Evolutionary conservation across 2,329 filamentous ascomycete species (phyloP).

Genomic region (Neofusicoccum sp.): DNA sequence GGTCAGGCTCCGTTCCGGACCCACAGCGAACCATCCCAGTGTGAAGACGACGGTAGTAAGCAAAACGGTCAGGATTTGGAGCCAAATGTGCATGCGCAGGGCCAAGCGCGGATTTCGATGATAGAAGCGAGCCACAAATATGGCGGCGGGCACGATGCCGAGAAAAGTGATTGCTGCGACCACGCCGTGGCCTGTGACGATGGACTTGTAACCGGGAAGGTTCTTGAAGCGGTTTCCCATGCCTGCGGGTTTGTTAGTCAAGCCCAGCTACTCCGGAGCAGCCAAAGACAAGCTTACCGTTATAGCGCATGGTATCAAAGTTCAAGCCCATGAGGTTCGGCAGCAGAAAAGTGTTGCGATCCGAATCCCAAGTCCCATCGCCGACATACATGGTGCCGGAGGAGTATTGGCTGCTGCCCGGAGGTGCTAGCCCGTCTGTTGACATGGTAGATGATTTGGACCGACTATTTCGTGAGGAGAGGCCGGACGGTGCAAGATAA

Average conservation of each 20-base stretch:
- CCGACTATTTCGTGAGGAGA: too few relatives aligned
- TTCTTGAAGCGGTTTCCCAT: conserved; percentile 79
- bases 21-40: conserved; percentile 76
- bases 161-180: conserved; percentile 73
- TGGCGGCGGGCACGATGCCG: conserved; percentile 68
- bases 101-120: conserved; percentile 60
- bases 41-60: conserved; percentile 70
- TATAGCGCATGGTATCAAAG: conserved; percentile 80
- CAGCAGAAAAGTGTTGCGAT: conserved; percentile 72
- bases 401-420: conserved; percentile 70
- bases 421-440: conserved; percentile 60
- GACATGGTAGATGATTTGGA: conserved; percentile 48
- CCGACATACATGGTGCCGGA: conserved; percentile 74
- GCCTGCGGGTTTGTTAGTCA: conserved; percentile 48
- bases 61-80: conserved; percentile 67
- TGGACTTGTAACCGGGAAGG: conserved; percentile 65
- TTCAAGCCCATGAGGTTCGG: conserved; percentile 75
- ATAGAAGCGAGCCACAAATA: conserved; percentile 72
- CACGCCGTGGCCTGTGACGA: conserved; percentile 70
- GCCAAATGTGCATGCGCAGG: conserved; percentile 69
- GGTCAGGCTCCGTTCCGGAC: conserved; percentile 66
- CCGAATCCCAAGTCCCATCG: conserved; percentile 80
- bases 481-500: background rate
- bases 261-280: background rate
- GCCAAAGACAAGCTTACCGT: conserved; percentile 56